Evolutionary conservation across 441 rosid species (phyloP), one percentile per base, ranked within the genome.

Genomic region (Kokia cookei): DNA sequence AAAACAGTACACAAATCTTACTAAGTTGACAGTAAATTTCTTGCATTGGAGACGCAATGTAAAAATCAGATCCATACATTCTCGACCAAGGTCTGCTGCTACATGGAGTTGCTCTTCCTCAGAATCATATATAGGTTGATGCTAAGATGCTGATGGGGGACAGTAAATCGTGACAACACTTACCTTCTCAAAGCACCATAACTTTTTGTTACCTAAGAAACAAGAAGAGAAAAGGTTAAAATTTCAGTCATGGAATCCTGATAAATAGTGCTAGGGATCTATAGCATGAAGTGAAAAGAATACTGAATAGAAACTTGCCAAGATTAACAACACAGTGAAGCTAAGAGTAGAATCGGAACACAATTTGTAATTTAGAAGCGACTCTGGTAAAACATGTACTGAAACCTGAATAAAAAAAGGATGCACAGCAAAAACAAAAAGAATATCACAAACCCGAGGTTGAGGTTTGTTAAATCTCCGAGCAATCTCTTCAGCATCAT

Each of bases 121-220:
- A 24, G 3, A 54, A 51, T 37, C 48, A 65, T 7, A 53, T 32
- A 32, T 32, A 62, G 6, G 45, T 15, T 37, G 66, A 40, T 35
- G 26, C 14, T 35, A 2, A 17, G 15, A 5, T 69, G 62, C 10
- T 48, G 57, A 24, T 15, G 54, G 13, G 19, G 64, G 64, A 15
- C 12, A 3, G 22, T 14, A 29, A 29, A 50, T 1, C 11, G 1
- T 57, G 42, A 53, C 37, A 32, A 37, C 51, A 1, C 29, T 54
- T 87, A 90, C 81, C 95, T 87, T 84, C 99, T 89, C 75, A 94
- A 84, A 83, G 98, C 93, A 72, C 98, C 99, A 71, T 94, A 93
- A 78, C 88, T 94, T 87, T 90, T 90, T 2, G 94, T 85, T 63
- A 90, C 93, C 98, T 94, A 75, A 47, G 29, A 50, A 15, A 62